A percentile compares a stretch with the other conserved stretches of the same genome.
Conservation (phyloP, 805 yeast species). For the Spathaspora passalidarum region DNA sequence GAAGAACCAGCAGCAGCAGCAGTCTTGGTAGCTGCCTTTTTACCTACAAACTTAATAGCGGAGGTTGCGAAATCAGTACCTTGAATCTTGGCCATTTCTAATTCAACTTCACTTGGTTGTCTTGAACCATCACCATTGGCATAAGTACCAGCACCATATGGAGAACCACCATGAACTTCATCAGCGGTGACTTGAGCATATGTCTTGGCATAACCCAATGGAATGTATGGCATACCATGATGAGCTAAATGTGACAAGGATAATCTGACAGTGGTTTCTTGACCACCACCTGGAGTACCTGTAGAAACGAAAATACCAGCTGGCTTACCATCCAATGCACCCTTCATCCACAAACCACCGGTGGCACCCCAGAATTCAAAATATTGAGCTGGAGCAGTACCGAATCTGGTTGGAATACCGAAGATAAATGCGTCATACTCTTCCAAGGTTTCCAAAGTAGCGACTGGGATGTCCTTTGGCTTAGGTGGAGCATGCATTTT, state of each 20-base stretch:
- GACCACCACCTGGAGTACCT: conserved; percentile 76
- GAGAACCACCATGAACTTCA: conserved; percentile 76
- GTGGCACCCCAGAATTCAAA: conserved; percentile 73
- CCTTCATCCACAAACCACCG: conserved; percentile 73
- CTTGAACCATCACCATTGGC: conserved; percentile 79
- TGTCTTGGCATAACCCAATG: conserved; percentile 66
- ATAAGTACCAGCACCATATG: conserved; percentile 85
- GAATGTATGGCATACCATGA: conserved; percentile 76
- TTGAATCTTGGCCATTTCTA: conserved; percentile 61
- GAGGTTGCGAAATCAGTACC: conserved; percentile 52
- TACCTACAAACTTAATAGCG: conserved; percentile 15
- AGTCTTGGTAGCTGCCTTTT: neutral
- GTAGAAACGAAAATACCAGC: conserved; percentile 73
- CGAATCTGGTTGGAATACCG: conserved; percentile 80
- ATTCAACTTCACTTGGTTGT: conserved; percentile 60
- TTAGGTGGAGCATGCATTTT: conserved; percentile 66
- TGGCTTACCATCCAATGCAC: conserved; percentile 67
- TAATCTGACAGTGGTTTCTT: conserved; percentile 65
- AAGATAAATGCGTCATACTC: conserved; percentile 72
- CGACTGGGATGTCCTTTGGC: conserved; percentile 53
- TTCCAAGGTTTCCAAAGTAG: conserved; percentile 52
- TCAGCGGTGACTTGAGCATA: conserved; percentile 55
- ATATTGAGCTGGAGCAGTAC: conserved; percentile 75
- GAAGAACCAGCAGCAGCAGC: neutral
- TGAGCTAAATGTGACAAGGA: conserved; percentile 60